Evolutionary conservation across 192 early-diverging fungal genomes (phyloP), one percentile per base, ranked within the genome.

Genomic region (Cladochytrium replicatum): DNA sequence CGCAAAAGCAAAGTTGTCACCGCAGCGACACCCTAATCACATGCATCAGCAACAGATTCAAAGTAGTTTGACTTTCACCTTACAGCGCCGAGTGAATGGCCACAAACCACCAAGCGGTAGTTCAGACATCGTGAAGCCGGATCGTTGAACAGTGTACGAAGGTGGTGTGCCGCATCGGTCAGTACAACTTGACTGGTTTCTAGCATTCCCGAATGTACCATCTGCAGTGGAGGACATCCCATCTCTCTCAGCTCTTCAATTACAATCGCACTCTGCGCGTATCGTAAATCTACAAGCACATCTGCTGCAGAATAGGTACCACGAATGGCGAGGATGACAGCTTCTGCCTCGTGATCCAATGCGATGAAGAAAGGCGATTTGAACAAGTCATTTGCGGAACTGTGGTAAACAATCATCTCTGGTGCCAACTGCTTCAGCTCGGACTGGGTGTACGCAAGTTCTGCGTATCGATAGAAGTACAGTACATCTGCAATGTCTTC

Each of bases 71-170:
- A 37, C 17, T 37, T 17, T 37, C 13, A 17, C n/a, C n/a, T n/a
- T 51, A 53, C 64, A 27, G 52, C 74, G 0, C 74, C 74, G 5
- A 76, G 51, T 2, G 64, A 68, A 45, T 76, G 74, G 3, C 74
- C 74, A 26, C 50, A 48, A 2, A 49, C 26, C 17, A 76, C 38
- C 7, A 74, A 19, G 2, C 41, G 28, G 46, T 69, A 73, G 24
- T 23, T 32, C 7, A 4, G 3, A 57, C 63, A 75, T 27, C 29
- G 17, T 37, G 13, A 13, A 37, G 34, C 6, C 8, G 8, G 9
- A 60, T 49, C 48, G 21, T 51, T 46, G 2, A 66, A 19, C 11
- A 64, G 28, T 17, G 30, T 34, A 9, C 34, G 34, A 21, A 66
- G 30, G 21, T 62, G 21, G 23, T 68, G 22, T 19, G 50, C 32